Percentiles rank a stretch among this genome's conserved stretches.
These are phyloP conservation scores for Carex littledalei DNA, from an alignment of 176 grass and related monocot species.

Conservation along the genomic window DNA sequence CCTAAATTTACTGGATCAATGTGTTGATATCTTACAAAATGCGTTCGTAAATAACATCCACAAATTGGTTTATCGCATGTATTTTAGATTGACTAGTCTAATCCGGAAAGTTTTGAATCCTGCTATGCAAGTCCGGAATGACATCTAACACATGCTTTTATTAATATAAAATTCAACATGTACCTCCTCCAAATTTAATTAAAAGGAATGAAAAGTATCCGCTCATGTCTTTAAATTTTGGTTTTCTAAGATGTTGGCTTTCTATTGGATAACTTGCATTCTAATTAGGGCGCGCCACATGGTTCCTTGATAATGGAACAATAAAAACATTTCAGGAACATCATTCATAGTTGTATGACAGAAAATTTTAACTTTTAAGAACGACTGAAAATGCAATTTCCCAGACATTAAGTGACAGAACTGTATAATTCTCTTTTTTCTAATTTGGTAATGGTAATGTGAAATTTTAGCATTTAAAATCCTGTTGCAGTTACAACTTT, in stretches of 20 bases:
- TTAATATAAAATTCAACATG: background rate
- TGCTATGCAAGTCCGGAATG: background rate
- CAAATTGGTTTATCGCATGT: background rate
- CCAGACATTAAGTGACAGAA: background rate
- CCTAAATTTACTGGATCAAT: background rate
- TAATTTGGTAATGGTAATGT: background rate
- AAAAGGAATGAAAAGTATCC: too few relatives aligned
- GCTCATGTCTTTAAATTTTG: too few relatives aligned
- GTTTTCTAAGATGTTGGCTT: background rate
- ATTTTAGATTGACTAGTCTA: background rate
- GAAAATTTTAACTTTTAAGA: background rate
- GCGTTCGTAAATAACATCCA: background rate
- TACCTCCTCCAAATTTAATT: too few relatives aligned
- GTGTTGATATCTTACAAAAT: background rate
- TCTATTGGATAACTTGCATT: background rate
- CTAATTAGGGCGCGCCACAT: background rate
- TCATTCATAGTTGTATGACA: background rate
- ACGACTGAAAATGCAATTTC: background rate
- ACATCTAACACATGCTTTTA: background rate
- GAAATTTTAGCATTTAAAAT: background rate
- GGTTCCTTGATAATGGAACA: background rate
- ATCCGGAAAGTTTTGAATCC: background rate
- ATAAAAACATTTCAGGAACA: background rate
- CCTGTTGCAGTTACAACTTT: slow-evolving; percentile 33
- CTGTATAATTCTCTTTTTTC: background rate